Conservation (phyloP, 108 stramenopile genomes). For the Nitzschia sp. region DNA sequence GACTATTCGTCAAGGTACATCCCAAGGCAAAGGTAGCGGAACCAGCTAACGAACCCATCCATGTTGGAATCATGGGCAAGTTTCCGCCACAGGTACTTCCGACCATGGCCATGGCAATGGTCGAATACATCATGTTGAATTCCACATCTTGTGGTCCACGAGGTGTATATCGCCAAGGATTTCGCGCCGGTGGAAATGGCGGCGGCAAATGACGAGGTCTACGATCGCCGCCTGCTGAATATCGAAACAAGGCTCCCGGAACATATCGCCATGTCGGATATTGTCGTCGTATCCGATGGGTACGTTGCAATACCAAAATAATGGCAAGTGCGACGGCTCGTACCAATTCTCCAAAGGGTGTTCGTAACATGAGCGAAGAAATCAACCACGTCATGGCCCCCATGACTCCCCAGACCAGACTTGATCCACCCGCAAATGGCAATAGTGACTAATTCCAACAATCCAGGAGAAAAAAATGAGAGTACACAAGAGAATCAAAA, state of each 20-base stretch:
- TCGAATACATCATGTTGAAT: constrained; percentile 74
- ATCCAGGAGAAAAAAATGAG: neutral
- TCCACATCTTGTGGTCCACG: constrained; percentile 55
- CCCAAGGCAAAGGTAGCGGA: constrained; percentile 65
- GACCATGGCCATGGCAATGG: constrained; percentile 71
- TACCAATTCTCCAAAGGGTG: constrained; percentile 75
- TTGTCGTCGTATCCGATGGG: constrained; percentile 45
- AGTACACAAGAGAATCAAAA: neutral
- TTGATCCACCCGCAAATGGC: constrained; percentile 31
- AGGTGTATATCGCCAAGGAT: constrained; percentile 68
- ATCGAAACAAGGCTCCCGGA: constrained; percentile 13
- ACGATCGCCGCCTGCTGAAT: constrained; percentile 3
- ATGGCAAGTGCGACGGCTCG: constrained; percentile 70
- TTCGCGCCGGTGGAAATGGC: constrained; percentile 71
- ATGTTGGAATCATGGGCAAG: constrained; percentile 75
- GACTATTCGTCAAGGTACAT: constrained; percentile 50
- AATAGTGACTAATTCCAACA: constrained; percentile 23
- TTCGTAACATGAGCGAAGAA: constrained; percentile 58
- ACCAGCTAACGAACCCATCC: constrained; percentile 77
- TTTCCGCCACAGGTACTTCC: constrained; percentile 79
- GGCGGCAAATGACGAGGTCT: constrained; percentile 38
- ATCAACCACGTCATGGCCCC: constrained; percentile 36
- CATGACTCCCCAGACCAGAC: constrained; percentile 27
- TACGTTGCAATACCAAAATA: constrained; percentile 59
- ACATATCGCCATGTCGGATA: constrained; percentile 77